Percentiles rank a stretch among this genome's conserved stretches.
These are phyloP conservation scores for Penicillium psychrosexuale DNA, from an alignment of 2,329 filamentous ascomycete species.

Conservation along the genomic window DNA sequence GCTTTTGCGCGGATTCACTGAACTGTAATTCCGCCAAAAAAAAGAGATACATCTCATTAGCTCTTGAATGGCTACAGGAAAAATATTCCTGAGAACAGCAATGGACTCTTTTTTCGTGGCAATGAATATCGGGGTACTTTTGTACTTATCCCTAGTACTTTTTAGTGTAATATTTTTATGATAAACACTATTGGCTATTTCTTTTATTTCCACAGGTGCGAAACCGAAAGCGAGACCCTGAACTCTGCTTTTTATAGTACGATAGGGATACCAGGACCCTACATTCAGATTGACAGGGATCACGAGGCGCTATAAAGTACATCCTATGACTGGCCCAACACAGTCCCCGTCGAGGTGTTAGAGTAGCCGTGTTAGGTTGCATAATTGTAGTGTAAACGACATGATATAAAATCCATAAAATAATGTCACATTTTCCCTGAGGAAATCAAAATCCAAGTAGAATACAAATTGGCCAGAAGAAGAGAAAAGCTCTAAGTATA, in stretches of 20 bases:
- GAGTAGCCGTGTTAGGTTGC: neutral
- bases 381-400: neutral
- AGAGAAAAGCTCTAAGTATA: constrained; percentile 5
- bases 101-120: neutral
- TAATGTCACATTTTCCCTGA: neutral
- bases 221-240: neutral
- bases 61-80: neutral
- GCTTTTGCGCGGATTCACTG: neutral
- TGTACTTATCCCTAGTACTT: neutral
- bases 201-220: neutral
- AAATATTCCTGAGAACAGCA: neutral
- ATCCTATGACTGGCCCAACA: neutral
- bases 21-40: neutral
- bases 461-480: neutral
- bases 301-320: neutral
- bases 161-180: neutral
- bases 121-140: neutral
- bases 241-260: neutral
- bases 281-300: neutral
- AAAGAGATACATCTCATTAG: constrained; percentile 1
- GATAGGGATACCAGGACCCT: neutral
- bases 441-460: neutral
- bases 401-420: neutral
- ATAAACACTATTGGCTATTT: too few species aligned
- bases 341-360: neutral